A percentile compares a stretch with the other conserved stretches of the same genome.
Evolutionary conservation across 2,329 filamentous ascomycete species (phyloP).

Genomic region (Ophiostoma ulmi): DNA sequence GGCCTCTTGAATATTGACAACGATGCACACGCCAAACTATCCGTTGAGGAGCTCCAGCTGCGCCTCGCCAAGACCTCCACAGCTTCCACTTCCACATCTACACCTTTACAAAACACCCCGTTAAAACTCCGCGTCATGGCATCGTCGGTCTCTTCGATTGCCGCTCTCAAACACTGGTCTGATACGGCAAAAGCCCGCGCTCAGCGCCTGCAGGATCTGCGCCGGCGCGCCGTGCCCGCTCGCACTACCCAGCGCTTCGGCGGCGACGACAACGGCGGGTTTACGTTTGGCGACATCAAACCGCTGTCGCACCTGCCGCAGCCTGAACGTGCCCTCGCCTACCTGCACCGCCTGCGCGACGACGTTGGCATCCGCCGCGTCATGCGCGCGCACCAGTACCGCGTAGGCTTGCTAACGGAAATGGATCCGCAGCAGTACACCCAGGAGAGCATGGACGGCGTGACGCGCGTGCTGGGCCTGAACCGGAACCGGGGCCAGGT

Average conservation of each 20-base stretch:
- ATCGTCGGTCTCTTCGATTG: conserved; percentile 29
- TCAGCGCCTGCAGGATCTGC: conserved; percentile 21
- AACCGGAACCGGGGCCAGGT: conserved; percentile 85
- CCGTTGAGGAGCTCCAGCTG: conserved; percentile 11
- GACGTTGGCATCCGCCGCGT: conserved; percentile 79
- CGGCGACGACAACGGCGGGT: conserved; percentile 50
- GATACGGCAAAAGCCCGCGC: conserved; percentile 24
- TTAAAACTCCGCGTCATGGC: conserved; percentile 33
- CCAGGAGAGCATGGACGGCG: conserved; percentile 60
- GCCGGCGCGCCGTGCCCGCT: conserved; percentile 11
- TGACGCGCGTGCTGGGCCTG: conserved; percentile 72
- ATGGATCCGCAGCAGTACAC: conserved; percentile 90
- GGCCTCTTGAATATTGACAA: conserved; percentile 31
- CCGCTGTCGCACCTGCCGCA: conserved; percentile 74
- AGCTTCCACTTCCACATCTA: no score
- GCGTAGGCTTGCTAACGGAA: conserved; percentile 81
- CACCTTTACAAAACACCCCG: neutral
- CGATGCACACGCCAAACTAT: conserved; percentile 25
- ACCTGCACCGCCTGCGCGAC: conserved; percentile 69
- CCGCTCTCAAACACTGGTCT: conserved; percentile 29
- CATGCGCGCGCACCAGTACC: conserved; percentile 82
- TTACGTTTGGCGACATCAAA: conserved; percentile 75
- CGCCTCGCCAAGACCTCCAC: neutral
- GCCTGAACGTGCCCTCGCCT: conserved; percentile 63
- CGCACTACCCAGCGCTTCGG: conserved; percentile 33